Conservation (phyloP, 2,329 filamentous ascomycete species). For the Ceratocystis papillata region DNA sequence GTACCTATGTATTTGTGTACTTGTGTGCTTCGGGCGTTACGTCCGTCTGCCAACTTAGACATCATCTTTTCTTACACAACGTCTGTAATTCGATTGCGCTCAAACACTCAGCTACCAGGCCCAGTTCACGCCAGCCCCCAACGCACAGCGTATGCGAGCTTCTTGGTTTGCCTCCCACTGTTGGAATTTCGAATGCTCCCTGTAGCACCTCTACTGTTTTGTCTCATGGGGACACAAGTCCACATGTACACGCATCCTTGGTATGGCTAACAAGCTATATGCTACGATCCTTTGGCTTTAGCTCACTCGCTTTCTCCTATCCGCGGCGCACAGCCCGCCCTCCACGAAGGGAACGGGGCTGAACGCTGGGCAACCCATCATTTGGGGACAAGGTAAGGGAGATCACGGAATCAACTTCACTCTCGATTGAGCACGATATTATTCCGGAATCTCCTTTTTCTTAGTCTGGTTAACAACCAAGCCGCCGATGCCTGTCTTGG, state of each 20-base stretch:
- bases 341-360: neutral
- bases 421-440: slow-evolving; percentile 2
- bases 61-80: slow-evolving; percentile 5
- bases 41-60: neutral
- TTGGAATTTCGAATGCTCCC: neutral
- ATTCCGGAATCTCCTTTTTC: slow-evolving; percentile 1
- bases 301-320: neutral
- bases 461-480: neutral
- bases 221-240: neutral
- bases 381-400: slow-evolving; percentile 7
- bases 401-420: slow-evolving; percentile 9
- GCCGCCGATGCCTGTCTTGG: neutral
- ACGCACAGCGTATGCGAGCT: neutral
- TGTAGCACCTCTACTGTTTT: neutral
- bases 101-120: neutral
- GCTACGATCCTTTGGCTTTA: neutral
- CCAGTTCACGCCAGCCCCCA: neutral
- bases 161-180: too few relatives aligned
- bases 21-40: neutral
- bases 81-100: neutral
- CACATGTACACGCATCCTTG: neutral
- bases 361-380: neutral
- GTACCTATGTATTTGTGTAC: neutral
- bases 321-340: neutral
- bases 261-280: neutral